These are phyloP conservation scores for Athelia psychrophila DNA, from an alignment of 1,284 basidiomycete genomes.

Conservation along the genomic window DNA sequence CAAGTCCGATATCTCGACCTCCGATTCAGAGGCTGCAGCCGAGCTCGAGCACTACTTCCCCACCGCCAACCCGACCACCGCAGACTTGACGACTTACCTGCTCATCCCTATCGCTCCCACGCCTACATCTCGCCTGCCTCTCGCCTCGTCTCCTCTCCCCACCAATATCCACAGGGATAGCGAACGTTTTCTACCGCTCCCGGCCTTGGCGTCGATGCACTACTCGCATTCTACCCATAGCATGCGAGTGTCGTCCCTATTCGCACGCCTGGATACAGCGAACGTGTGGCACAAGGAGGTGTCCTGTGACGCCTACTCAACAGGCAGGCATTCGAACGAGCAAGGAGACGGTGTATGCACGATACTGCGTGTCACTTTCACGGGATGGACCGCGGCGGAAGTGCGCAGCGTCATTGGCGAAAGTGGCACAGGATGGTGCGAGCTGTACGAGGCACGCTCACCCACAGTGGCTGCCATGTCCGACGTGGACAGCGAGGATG, in stretches of 20 bases:
- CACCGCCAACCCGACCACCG: constrained; percentile 22
- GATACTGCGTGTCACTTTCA: background rate
- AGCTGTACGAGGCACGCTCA: background rate
- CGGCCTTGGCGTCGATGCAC: background rate
- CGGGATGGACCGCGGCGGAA: background rate
- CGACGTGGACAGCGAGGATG: background rate
- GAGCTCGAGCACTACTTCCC: constrained; percentile 66
- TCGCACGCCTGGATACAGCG: background rate
- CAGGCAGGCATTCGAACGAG: background rate
- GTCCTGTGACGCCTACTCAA: background rate
- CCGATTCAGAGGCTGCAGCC: constrained; percentile 17
- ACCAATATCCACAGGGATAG: too few relatives aligned
- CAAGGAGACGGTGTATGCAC: background rate
- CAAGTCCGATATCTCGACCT: constrained; percentile 3
- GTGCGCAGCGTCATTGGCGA: background rate
- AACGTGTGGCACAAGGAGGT: background rate
- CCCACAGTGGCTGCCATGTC: background rate
- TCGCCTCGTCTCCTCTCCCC: constrained; percentile 29
- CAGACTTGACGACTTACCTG: constrained; percentile 59
- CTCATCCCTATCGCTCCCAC: constrained; percentile 74
- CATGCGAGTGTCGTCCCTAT: background rate
- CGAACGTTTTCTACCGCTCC: background rate
- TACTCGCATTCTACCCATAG: background rate
- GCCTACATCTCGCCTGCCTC: constrained; percentile 58
- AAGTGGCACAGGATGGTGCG: background rate